A percentile compares a stretch with the other conserved stretches of the same genome.
phyloP scores from a whole-genome alignment of 495 filamentous ascomycete species.

The Annulohypoxylon nitens region DNA sequence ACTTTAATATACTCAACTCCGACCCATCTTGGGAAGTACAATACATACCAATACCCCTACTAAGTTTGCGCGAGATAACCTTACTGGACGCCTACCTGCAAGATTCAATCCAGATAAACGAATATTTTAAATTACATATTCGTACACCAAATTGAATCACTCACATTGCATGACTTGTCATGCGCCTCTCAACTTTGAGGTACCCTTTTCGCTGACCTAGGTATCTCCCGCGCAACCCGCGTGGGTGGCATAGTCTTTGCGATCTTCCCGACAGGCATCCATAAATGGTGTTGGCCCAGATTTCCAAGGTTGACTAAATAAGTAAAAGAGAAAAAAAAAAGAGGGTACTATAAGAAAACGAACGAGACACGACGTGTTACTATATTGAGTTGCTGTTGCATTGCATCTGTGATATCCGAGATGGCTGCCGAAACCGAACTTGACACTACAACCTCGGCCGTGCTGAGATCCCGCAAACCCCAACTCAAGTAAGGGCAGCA shows the following conservation, averaged over 20 bases:
- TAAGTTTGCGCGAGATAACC: background rate
- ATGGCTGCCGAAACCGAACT: constrained; percentile 46
- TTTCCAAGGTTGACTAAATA: constrained; percentile 46
- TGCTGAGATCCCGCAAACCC: constrained; percentile 32
- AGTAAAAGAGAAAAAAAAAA: constrained; percentile 45
- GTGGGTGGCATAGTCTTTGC: constrained; percentile 4
- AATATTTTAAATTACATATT: background rate
- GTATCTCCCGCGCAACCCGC: background rate
- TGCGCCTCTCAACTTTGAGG: background rate
- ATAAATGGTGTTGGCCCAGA: constrained; percentile 34
- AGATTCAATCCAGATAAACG: constrained; percentile 10
- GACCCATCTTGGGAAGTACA: background rate
- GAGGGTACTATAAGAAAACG: constrained; percentile 37
- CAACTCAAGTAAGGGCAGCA: constrained; percentile 20
- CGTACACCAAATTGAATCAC: background rate
- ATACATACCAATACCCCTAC: too few relatives aligned
- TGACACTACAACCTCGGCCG: constrained; percentile 46
- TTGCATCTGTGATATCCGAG: constrained; percentile 46
- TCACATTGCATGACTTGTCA: background rate
- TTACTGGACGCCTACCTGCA: background rate
- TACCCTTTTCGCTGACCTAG: constrained; percentile 12
- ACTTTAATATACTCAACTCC: constrained; percentile 7
- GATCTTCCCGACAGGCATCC: constrained; percentile 25
- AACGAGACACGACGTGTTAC: constrained; percentile 33
- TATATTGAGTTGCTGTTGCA: constrained; percentile 45